These are phyloP conservation scores for Eimeria sp. DNA, from an alignment of 169 alveolate genomes.

Conservation along the genomic window DNA sequence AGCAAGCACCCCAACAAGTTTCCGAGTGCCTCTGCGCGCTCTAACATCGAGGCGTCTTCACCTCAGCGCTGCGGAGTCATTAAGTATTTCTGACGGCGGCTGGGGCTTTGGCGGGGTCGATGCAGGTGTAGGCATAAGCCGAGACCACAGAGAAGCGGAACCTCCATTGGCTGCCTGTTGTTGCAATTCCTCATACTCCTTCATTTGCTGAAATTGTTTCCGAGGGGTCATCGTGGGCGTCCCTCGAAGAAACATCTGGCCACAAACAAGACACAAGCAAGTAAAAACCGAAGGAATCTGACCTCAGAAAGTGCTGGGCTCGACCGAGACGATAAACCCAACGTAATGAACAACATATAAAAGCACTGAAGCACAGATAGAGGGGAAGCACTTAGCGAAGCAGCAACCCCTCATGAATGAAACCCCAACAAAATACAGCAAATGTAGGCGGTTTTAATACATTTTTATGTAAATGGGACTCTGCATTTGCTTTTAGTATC, in stretches of 20 bases:
- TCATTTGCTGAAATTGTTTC: slow-evolving; percentile 68
- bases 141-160: slow-evolving; percentile 57
- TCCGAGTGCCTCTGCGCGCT: background rate
- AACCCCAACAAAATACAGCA: background rate
- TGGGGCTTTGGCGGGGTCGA: background rate
- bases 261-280: background rate
- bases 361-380: background rate
- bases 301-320: background rate
- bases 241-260: slow-evolving; percentile 67
- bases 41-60: background rate
- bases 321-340: background rate
- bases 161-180: slow-evolving; percentile 56
- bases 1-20: background rate
- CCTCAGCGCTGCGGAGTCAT: slow-evolving; percentile 52
- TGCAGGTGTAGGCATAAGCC: slow-evolving; percentile 24
- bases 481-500: background rate
- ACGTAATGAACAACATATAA: background rate
- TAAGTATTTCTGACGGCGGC: slow-evolving; percentile 31
- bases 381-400: background rate
- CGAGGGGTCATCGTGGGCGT: slow-evolving; percentile 75
- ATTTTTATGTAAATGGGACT: too few relatives aligned
- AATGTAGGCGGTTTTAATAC: background rate
- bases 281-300: background rate
- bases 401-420: background rate
- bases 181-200: slow-evolving; percentile 71